A percentile compares a stretch with the other conserved stretches of the same genome.
Conservation (phyloP, 495 filamentous ascomycete genomes). For the Tetracladium setigerum region DNA sequence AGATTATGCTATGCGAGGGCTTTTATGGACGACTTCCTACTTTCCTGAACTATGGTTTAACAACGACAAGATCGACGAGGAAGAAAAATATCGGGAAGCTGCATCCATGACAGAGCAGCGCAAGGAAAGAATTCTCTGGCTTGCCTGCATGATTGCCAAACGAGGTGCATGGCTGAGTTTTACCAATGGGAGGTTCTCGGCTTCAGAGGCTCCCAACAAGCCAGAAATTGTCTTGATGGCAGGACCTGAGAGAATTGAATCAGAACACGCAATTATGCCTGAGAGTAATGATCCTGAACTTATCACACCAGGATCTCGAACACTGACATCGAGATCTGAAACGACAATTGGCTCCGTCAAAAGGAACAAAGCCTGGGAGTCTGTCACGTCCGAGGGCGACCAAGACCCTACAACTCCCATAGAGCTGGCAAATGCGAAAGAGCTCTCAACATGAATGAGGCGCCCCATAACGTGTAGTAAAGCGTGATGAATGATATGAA, state of each 20-base stretch:
- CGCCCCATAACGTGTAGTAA: too few species aligned
- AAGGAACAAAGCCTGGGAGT: background rate
- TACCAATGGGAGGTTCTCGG: too few species aligned
- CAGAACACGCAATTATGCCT: too few species aligned
- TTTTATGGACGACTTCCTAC: constrained; percentile 61
- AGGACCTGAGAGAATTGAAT: too few species aligned
- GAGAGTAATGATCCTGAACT: background rate
- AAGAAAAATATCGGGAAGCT: constrained; percentile 65
- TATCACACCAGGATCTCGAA: background rate
- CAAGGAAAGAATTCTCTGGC: constrained; percentile 65
- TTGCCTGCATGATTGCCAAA: constrained; percentile 46
- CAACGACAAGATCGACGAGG: constrained; percentile 62
- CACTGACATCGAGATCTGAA: constrained; percentile 6
- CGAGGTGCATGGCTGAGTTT: constrained; percentile 4
- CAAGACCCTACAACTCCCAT: too few species aligned
- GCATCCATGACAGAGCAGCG: constrained; percentile 56
- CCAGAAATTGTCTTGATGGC: too few species aligned
- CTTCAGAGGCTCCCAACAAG: too few species aligned
- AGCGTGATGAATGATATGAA: too few species aligned
- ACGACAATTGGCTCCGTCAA: background rate
- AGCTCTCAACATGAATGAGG: too few species aligned
- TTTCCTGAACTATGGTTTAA: constrained; percentile 66
- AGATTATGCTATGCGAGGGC: constrained; percentile 72
- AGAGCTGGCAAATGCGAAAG: too few species aligned
- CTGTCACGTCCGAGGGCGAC: too few species aligned